Evolutionary conservation across 768 basidiomycete genomes (phyloP), one percentile per base, ranked within the genome.

Genomic region (Auricularia auricula-judae): DNA sequence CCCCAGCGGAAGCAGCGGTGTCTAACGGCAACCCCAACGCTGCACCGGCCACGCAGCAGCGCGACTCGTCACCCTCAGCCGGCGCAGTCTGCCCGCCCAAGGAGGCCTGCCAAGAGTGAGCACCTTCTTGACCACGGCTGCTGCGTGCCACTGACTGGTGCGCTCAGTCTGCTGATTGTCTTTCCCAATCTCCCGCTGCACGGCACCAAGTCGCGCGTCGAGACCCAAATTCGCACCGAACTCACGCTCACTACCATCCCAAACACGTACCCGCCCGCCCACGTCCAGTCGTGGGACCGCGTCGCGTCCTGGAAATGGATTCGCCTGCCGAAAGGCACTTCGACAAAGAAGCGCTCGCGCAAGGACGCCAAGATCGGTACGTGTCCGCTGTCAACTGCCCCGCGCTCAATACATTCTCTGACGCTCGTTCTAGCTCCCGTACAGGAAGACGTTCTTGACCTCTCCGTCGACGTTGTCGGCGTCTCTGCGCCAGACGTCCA

Each of bases 301-400:
- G 83, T 96, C 16, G 93, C 91, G n/a, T 88, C 86, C 4, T 96
- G 92, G 91, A 90, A 88, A 72, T 92, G 89, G 86, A 75, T 96
- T 35, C 84, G 84, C 70, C 76, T 96, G 65, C 91, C 92, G 10
- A 82, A 80, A 35, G 89, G 90, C 4, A 88, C 92, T 0, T 83
- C 91, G 53, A 92, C 93, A 14, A 93, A 94, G 80, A 86, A 80
- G 68, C 82, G 89, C 66, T 87, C 89, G 18, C 85, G 90, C 66
- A 92, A 93, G 73, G 88, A 91, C 69, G 87, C 86, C 29, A 89
- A 87, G 76, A 86, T 91, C 67, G 89, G 91, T 89, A 64, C 66
- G 78, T 42, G 39, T 7, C 39, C 39, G 3, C 39, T 42, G 39
- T 42, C 60, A 47, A 44, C 34, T 65, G 35, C 33, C 12, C 64